Percentiles rank a stretch among this genome's conserved stretches.
Evolutionary conservation across 2,329 filamentous ascomycete species (phyloP).

Genomic region (Arachnomyces sp.): DNA sequence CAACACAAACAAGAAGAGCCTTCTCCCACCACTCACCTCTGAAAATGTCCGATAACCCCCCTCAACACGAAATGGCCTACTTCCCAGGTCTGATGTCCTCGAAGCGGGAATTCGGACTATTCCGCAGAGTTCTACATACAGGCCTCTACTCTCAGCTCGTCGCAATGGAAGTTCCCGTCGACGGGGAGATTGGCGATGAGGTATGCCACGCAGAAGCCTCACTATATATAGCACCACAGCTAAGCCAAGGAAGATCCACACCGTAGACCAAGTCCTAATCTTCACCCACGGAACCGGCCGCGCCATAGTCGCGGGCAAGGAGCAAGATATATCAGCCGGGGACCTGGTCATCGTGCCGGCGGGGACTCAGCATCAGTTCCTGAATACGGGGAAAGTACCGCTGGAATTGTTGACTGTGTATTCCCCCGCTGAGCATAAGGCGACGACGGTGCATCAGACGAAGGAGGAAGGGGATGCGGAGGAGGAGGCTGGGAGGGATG

Average conservation of each 20-base stretch:
- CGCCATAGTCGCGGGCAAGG: constrained; percentile 51
- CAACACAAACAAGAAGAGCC: no score
- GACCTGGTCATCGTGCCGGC: constrained; percentile 56
- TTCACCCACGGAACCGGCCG: constrained; percentile 54
- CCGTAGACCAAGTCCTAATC: constrained; percentile 56
- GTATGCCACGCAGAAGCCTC: constrained; percentile 26
- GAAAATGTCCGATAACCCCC: constrained; percentile 21
- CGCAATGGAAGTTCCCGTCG: constrained; percentile 56
- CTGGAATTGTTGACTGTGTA: constrained; percentile 57
- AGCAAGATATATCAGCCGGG: constrained; percentile 48
- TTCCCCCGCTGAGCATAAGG: constrained; percentile 53
- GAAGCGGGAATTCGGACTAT: constrained; percentile 50
- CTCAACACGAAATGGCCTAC: constrained; percentile 51
- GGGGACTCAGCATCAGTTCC: constrained; percentile 57
- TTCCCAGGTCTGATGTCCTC: constrained; percentile 49
- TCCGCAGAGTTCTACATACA: constrained; percentile 54
- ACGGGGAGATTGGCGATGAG: constrained; percentile 59
- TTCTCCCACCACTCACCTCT: no score
- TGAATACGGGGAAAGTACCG: constrained; percentile 52
- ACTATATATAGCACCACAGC: background rate
- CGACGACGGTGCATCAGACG: constrained; percentile 52
- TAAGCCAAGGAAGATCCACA: constrained; percentile 35
- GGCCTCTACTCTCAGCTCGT: constrained; percentile 57
- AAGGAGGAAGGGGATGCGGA: constrained; percentile 56
- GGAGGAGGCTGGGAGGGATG: constrained; percentile 54